phyloP scores from a whole-genome alignment of 345 rosid species.

The Geranium rotundifolium region DNA sequence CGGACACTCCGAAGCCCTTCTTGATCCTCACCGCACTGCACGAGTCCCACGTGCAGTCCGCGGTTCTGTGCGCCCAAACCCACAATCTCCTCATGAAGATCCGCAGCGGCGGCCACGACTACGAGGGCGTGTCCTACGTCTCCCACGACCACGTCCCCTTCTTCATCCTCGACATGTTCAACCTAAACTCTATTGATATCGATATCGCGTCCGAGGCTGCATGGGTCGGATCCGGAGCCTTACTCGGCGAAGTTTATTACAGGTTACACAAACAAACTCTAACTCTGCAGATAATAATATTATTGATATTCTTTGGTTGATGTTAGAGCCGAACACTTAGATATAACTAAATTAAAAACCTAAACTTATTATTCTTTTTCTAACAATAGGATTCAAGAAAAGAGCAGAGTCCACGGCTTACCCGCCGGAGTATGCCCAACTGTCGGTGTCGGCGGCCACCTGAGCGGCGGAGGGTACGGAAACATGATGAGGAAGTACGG shows the following conservation, averaged over 20 bases:
- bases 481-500: constrained; percentile 20
- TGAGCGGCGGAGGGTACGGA: constrained; percentile 14
- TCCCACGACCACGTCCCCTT: constrained; percentile 9
- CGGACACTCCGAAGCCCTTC: constrained; percentile 4
- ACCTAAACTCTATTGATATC: constrained; percentile 14
- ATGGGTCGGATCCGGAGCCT: constrained; percentile 23
- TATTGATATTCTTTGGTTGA: no score
- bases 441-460: constrained; percentile 10
- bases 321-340: no score
- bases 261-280: no score
- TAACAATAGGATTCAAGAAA: constrained; percentile 14
- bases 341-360: no score
- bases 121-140: constrained; percentile 18
- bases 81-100: constrained; percentile 7
- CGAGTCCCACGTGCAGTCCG: constrained; percentile 15
- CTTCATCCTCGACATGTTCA: constrained; percentile 17
- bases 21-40: constrained; percentile 2
- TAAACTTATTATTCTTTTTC: no score
- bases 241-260: constrained; percentile 21
- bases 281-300: no score
- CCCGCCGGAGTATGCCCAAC: constrained; percentile 15
- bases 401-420: constrained; percentile 14
- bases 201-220: constrained; percentile 11
- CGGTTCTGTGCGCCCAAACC: constrained; percentile 9
- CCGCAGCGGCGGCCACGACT: constrained; percentile 24